phyloP scores from a whole-genome alignment of 2,329 filamentous ascomycete genomes.

The Aspergillus sojae region DNA sequence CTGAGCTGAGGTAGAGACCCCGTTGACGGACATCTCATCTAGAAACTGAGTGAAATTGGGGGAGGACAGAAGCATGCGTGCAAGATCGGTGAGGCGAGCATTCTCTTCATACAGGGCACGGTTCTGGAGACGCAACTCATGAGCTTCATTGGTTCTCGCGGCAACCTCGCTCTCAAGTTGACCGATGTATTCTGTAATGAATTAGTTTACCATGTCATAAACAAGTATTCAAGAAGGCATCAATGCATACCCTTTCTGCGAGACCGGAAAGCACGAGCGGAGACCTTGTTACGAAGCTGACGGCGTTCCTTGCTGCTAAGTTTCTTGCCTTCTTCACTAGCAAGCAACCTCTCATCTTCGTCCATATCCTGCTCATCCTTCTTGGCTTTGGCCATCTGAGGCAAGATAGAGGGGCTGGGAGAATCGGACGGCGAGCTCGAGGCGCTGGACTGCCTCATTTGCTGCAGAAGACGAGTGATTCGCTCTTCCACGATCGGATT shows the following conservation, averaged over 20 bases:
- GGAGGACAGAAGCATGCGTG: conserved; percentile 79
- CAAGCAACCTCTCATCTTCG: conserved; percentile 88
- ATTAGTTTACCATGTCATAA: conserved; percentile 51
- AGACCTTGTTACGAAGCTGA: conserved; percentile 98
- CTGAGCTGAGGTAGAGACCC: conserved; percentile 44
- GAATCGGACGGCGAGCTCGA: conserved; percentile 56
- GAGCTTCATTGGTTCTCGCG: conserved; percentile 78
- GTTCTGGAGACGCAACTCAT: conserved; percentile 79
- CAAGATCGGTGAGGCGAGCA: conserved; percentile 73
- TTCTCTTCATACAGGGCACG: conserved; percentile 82
- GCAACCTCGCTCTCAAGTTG: conserved; percentile 91
- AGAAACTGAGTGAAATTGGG: conserved; percentile 82
- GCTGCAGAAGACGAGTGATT: conserved; percentile 88
- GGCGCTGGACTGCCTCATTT: conserved; percentile 76
- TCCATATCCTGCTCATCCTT: conserved; percentile 99
- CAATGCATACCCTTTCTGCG: conserved; percentile 82
- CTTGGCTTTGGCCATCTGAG: conserved; percentile 72
- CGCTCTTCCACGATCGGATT: conserved; percentile 85
- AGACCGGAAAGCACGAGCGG: conserved; percentile 95
- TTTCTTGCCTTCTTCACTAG: conserved; percentile 99
- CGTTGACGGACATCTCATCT: conserved; percentile 67
- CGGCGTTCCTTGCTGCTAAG: conserved; percentile 96
- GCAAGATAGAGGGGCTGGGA: conserved; percentile 45
- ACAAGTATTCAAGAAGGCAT: background rate
- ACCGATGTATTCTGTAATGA: conserved; percentile 82